Percentiles rank a stretch among this genome's conserved stretches.
phyloP scores from a whole-genome alignment of 2,329 filamentous ascomycete genomes.

The Curvularia hawaiiensis region DNA sequence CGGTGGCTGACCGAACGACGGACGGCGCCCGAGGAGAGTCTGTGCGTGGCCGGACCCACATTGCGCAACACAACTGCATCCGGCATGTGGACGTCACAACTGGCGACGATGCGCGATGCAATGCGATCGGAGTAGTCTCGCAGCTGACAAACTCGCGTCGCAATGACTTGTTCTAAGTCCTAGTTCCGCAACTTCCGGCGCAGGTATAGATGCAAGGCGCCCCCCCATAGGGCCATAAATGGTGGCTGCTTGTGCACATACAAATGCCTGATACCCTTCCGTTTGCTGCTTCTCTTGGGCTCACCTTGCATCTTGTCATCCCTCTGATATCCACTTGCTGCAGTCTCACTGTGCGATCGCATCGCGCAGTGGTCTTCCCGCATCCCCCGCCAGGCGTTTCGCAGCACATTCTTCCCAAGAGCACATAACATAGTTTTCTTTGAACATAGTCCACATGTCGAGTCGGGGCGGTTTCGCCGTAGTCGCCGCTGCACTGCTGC shows the following conservation, averaged over 20 bases:
- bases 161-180: conserved; percentile 22
- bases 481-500: conserved; percentile 47
- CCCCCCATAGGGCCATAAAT: conserved; percentile 1
- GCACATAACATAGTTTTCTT: conserved; percentile 1
- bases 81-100: conserved; percentile 17
- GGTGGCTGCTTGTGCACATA: conserved; percentile 8
- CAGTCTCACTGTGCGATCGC: background rate
- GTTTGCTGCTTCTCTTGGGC: conserved; percentile 14
- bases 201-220: conserved; percentile 21
- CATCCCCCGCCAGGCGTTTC: background rate
- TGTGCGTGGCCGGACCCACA: conserved; percentile 15
- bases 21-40: background rate
- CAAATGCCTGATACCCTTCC: conserved; percentile 8
- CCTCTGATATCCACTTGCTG: conserved; percentile 4
- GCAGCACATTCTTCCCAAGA: background rate
- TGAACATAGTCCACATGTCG: conserved; percentile 35
- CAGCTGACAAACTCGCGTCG: conserved; percentile 36
- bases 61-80: conserved; percentile 12
- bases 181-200: conserved; percentile 35
- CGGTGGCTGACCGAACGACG: conserved; percentile 15
- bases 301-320: conserved; percentile 9
- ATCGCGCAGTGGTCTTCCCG: background rate
- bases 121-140: conserved; percentile 30
- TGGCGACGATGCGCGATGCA: conserved; percentile 27
- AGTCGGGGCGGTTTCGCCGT: conserved; percentile 25